Percentiles rank a stretch among this genome's conserved stretches.
Conservation (phyloP, 2,329 filamentous ascomycete species). For the Dendryphion nanum region DNA sequence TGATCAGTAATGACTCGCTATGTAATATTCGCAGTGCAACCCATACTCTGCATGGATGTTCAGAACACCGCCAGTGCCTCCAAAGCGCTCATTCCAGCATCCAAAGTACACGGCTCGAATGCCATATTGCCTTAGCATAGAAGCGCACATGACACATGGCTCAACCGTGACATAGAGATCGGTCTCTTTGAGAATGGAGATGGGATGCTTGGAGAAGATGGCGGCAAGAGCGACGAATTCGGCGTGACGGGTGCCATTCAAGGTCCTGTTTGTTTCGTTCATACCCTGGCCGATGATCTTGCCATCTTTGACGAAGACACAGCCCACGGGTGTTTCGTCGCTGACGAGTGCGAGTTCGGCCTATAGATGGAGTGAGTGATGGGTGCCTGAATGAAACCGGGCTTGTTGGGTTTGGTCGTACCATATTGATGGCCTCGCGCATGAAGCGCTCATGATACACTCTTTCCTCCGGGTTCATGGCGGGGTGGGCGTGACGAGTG, state of each 20-base stretch:
- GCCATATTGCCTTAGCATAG: slow-evolving; percentile 80
- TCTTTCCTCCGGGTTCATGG: slow-evolving; percentile 39
- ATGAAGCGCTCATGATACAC: slow-evolving; percentile 66
- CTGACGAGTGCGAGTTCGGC: slow-evolving; percentile 79
- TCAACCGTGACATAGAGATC: slow-evolving; percentile 96
- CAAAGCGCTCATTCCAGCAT: slow-evolving; percentile 94
- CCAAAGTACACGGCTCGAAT: slow-evolving; percentile 93
- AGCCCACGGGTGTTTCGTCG: slow-evolving; percentile 95
- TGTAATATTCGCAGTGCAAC: slow-evolving; percentile 14
- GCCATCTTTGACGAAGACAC: slow-evolving; percentile 81
- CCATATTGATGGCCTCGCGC: slow-evolving; percentile 83
- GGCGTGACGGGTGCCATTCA: slow-evolving; percentile 79
- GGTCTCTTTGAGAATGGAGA: slow-evolving; percentile 67
- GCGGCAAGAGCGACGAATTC: slow-evolving; percentile 84
- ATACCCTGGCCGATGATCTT: slow-evolving; percentile 84
- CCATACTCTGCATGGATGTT: slow-evolving; percentile 71
- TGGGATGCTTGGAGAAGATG: slow-evolving; percentile 63
- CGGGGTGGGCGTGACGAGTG: slow-evolving; percentile 21
- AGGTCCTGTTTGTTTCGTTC: slow-evolving; percentile 76
- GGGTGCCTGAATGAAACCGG: too few relatives aligned
- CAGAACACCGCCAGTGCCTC: slow-evolving; percentile 91
- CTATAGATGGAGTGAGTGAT: too few relatives aligned
- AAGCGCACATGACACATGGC: slow-evolving; percentile 98
- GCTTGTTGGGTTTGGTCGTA: slow-evolving; percentile 47
- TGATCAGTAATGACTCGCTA: slow-evolving; percentile 3